Base-by-base conservation (phyloP, 1,284 basidiomycete species). In the Trichosporon faecale region DNA sequence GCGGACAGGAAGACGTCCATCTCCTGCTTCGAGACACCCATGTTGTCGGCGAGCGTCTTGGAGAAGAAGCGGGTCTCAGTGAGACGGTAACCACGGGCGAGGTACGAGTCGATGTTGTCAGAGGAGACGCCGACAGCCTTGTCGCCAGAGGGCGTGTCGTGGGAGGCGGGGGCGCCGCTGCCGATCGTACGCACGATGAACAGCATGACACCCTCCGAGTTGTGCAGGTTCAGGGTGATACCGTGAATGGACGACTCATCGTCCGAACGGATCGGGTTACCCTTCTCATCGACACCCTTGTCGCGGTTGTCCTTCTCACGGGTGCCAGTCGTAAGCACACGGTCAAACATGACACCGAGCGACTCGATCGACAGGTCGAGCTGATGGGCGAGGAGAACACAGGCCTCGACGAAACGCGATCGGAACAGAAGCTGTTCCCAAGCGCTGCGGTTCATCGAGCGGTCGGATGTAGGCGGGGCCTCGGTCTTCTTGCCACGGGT, bases 271-370 rank as follows among this genome's bases (percentile, higher is more conserved):
- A 37, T 37, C 7, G 71, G 60, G 60, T 69, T 70, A 29, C 29
- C 57, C 70, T 77, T 77, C 66, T 76, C 72, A 63, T 79, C 74
- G 44, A 70, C 64, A 16, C 52, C 64, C 35, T 66, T 70, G 40
- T 72, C 23, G 68, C 69, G 66, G 33, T 78, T 73, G n/a, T 68
- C 71, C n/a, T 25, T 44, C 60, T 69, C 31, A 55, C 77, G 75
- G 11, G 84, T 85, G 46, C 85, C 85, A 21, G 85, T 86, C 6
- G 83, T 84, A 27, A 86, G 76, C 23, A 85, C 84, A 66, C 84
- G 83, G 76, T 86, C 85, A 75, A 86, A 86, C 70, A 95, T 84
- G 35, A 86, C 86, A 3, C 94, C 93, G 66, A 95, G 86, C 33
- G 83, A 79, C 71, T 85, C 82, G 65, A 86, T 78, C 0, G 85